These are phyloP conservation scores for Kwoniella europaea DNA, from an alignment of 768 basidiomycete genomes.

Conservation along the genomic window DNA sequence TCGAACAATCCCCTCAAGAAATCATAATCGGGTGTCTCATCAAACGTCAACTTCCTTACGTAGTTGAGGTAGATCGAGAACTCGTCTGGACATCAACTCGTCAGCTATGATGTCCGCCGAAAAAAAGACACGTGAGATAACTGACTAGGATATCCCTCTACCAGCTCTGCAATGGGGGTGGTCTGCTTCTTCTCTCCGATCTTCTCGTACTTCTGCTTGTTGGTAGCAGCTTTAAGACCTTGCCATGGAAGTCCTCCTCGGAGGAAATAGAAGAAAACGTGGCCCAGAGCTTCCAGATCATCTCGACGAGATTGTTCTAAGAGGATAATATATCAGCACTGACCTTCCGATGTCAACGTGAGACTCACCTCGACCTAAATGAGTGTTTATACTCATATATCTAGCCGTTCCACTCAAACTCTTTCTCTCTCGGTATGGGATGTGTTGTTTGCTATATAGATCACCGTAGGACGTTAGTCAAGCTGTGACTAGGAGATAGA, in stretches of 20 bases:
- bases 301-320: constrained; percentile 79
- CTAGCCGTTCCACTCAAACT: constrained; percentile 95
- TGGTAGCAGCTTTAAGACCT: constrained; percentile 97
- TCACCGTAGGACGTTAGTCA: not conserved
- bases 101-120: not conserved
- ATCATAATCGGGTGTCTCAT: constrained; percentile 98
- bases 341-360: no score
- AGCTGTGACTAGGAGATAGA: not conserved
- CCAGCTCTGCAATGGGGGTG: constrained; percentile 94
- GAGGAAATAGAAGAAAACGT: constrained; percentile 99
- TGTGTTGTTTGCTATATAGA: constrained; percentile 78
- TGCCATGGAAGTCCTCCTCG: constrained; percentile 98
- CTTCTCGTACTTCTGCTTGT: constrained; percentile 99
- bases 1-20: constrained; percentile 93
- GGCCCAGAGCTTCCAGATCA: constrained; percentile 97
- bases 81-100: constrained; percentile 70
- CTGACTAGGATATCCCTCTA: constrained; percentile 80
- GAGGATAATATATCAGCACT: no score
- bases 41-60: constrained; percentile 97
- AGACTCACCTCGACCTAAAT: constrained; percentile 85
- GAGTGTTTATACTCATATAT: constrained; percentile 99
- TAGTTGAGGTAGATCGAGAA: constrained; percentile 99
- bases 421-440: constrained; percentile 98
- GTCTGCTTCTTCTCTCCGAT: constrained; percentile 99
- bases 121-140: not conserved